phyloP scores from a whole-genome alignment of 495 filamentous ascomycete genomes.

The Pyrenula massariospora region DNA sequence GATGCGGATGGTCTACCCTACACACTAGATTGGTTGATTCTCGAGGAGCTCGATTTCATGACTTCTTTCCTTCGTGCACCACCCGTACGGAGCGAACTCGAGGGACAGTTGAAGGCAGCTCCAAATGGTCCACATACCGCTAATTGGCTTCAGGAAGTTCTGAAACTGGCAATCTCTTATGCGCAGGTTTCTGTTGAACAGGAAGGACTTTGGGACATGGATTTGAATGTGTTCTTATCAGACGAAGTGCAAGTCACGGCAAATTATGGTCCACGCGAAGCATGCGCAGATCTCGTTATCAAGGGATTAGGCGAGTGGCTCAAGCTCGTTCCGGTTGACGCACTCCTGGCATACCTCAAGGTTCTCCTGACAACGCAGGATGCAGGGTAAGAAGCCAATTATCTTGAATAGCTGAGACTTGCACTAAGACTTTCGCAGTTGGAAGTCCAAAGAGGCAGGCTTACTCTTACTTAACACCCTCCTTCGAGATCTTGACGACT shows the following conservation, averaged over 20 bases:
- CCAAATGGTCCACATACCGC: constrained; percentile 40
- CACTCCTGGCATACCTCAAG: constrained; percentile 60
- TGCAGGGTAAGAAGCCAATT: constrained; percentile 35
- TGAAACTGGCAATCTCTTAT: constrained; percentile 71
- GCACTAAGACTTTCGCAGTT: constrained; percentile 27
- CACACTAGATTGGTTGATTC: constrained; percentile 82
- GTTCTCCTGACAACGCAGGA: constrained; percentile 44
- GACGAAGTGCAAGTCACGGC: constrained; percentile 94
- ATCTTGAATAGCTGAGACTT: not conserved
- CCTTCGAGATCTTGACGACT: constrained; percentile 68
- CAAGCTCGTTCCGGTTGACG: constrained; percentile 54
- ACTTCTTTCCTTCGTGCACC: constrained; percentile 74
- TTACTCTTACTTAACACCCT: constrained; percentile 74
- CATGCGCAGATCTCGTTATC: constrained; percentile 79
- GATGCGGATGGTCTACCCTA: constrained; percentile 88
- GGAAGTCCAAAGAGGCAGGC: constrained; percentile 63
- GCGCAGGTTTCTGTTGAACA: constrained; percentile 91
- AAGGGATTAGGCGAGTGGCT: constrained; percentile 85
- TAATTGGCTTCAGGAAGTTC: constrained; percentile 68
- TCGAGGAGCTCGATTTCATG: constrained; percentile 90
- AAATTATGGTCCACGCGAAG: constrained; percentile 88
- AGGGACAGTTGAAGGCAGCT: constrained; percentile 53
- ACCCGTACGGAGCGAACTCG: constrained; percentile 74
- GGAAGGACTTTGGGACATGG: constrained; percentile 89
- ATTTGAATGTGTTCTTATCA: constrained; percentile 86